Evolutionary conservation across 1,284 basidiomycete genomes (phyloP), one percentile per base, ranked within the genome.

Genomic region (Inonotus hispidus): DNA sequence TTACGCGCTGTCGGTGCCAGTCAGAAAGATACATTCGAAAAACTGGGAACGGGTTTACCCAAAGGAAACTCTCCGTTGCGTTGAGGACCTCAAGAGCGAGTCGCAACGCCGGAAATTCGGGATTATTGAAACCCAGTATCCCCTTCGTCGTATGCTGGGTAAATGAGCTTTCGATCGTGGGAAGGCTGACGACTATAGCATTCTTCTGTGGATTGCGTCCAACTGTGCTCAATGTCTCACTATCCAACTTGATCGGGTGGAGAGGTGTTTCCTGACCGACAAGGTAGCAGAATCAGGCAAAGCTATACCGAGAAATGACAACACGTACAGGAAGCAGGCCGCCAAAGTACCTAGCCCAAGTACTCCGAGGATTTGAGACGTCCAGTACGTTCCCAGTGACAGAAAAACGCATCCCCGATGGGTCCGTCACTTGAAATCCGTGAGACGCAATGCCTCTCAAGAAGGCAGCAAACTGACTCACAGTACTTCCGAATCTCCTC

Each of bases 121-220:
- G 84, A 71, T 98, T 88, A 64, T 84, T 73, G 71, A 90, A 94
- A 16, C 93, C 92, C 69, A 80, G 76, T 50, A 93, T 85, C 43
- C 90, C 88, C 69, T 88, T 92, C 0, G 92, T 82, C 13, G 86
- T 88, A 70, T 96, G 91, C 27, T 81, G 84, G 14, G 87, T 89
- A 73, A 89, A 99, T 8, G 92, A 90, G 68, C 93, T 95, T 75
- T 99, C 97, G 66, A 98, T 97, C 3, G 94, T 93, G 0, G 95
- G 88, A 66, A 99, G 80, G 62, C 92, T 87, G 71, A 95, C 90
- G 43, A 99, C 82, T 41, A 93, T 61, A 60, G 90, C 91, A 78
- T 87, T 90, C 70, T 81, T 85, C 10, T 79, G 71, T 0, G 95
- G 93, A 19, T 85, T 79, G 68, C 79, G 79, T 38, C 96, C 95